A percentile compares a stretch with the other conserved stretches of the same genome.
Evolutionary conservation across 495 filamentous ascomycete genomes (phyloP).

Genomic region (Podospora bellae-mahoneyi): DNA sequence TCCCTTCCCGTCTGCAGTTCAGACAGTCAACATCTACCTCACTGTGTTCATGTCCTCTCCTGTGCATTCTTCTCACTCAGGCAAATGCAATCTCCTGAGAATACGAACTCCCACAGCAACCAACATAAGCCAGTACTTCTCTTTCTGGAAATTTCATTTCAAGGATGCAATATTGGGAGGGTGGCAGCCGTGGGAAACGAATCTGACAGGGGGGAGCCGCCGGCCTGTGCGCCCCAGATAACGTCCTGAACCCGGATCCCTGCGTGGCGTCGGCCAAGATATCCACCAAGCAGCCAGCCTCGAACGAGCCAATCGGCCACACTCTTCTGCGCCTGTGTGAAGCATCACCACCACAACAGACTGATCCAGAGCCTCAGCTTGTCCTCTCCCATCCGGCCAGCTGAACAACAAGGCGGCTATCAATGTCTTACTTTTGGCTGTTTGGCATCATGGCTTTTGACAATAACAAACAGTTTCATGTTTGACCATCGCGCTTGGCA

Average conservation of each 20-base stretch:
- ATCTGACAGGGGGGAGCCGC: constrained; percentile 7
- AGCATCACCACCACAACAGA: not conserved
- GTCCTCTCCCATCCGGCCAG: not conserved
- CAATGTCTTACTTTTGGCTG: not conserved
- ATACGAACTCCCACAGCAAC: constrained; percentile 4
- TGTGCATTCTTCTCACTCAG: not conserved
- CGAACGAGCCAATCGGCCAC: constrained; percentile 6
- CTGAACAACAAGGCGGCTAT: not conserved
- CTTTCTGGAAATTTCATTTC: constrained; percentile 8
- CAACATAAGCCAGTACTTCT: not conserved
- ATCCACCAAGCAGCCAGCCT: not conserved
- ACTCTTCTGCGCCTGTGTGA: not conserved
- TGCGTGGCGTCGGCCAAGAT: constrained; percentile 14
- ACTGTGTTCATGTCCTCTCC: not conserved
- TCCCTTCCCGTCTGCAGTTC: not conserved
- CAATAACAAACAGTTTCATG: not conserved
- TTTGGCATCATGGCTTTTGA: not conserved
- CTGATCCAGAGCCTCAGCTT: not conserved
- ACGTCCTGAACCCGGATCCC: constrained; percentile 10
- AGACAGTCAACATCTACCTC: not conserved
- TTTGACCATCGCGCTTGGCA: not conserved
- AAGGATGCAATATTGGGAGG: constrained; percentile 10
- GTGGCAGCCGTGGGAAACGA: constrained; percentile 5
- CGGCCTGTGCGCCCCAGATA: constrained; percentile 14
- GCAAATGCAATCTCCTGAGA: not conserved